These are phyloP conservation scores for Coemansia sp. DNA, from an alignment of 192 early-diverging fungal species.

Conservation along the genomic window DNA sequence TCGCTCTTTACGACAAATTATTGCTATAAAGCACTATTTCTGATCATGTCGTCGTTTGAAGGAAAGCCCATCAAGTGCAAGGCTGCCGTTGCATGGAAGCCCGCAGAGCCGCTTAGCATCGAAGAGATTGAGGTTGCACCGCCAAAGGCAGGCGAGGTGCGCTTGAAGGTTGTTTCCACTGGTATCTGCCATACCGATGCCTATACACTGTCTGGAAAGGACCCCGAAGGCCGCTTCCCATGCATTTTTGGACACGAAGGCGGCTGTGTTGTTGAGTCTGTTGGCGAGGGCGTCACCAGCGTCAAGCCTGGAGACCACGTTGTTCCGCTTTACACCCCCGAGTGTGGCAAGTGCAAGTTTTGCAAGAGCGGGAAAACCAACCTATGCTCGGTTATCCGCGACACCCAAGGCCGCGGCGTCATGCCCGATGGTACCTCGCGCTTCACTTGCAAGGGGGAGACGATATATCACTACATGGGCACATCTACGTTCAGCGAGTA, in stretches of 20 bases:
- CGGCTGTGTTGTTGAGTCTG: slow-evolving; percentile 92
- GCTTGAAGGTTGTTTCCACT: slow-evolving; percentile 89
- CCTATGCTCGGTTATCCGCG: slow-evolving; percentile 87
- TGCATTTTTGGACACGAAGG: slow-evolving; percentile 96
- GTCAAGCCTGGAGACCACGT: slow-evolving; percentile 94
- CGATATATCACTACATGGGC: slow-evolving; percentile 95
- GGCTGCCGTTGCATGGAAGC: slow-evolving; percentile 95
- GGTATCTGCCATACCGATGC: slow-evolving; percentile 96
- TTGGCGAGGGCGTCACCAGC: slow-evolving; percentile 93
- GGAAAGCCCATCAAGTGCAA: slow-evolving; percentile 74
- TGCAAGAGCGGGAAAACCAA: slow-evolving; percentile 98
- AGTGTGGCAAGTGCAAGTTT: slow-evolving; percentile 96
- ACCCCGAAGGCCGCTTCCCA: slow-evolving; percentile 88
- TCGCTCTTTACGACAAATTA: neutral
- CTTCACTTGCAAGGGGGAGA: slow-evolving; percentile 89
- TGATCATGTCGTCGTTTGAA: slow-evolving; percentile 22
- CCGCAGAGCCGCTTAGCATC: slow-evolving; percentile 87
- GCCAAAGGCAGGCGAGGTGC: slow-evolving; percentile 92
- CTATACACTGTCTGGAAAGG: slow-evolving; percentile 89
- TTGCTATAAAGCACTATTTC: neutral
- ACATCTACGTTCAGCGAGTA: slow-evolving; percentile 95
- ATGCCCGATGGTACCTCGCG: slow-evolving; percentile 95
- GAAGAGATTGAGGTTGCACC: slow-evolving; percentile 95
- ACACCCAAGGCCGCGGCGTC: slow-evolving; percentile 89
- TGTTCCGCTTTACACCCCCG: slow-evolving; percentile 88